phyloP scores from a whole-genome alignment of 1,284 basidiomycete genomes.

The Golubevia sp. region DNA sequence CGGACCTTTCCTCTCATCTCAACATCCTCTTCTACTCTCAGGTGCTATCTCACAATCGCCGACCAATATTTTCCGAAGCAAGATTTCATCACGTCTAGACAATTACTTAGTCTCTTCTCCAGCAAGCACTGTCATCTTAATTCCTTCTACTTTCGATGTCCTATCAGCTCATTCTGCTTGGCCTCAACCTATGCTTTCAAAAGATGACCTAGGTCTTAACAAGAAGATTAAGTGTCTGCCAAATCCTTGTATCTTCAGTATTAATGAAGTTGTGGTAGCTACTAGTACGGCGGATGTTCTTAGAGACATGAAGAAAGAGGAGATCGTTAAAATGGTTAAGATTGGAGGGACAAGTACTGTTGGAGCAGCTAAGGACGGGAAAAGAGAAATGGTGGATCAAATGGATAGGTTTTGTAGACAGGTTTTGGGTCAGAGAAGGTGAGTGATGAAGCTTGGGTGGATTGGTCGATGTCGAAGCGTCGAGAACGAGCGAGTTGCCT shows the following conservation, averaged over 20 bases:
- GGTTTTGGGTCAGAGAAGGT: no score
- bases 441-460: no score
- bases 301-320: slow-evolving; percentile 84
- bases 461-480: no score
- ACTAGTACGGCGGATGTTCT: slow-evolving; percentile 81
- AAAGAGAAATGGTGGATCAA: no score
- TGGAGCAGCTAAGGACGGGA: slow-evolving; percentile 66
- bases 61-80: slow-evolving; percentile 71
- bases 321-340: slow-evolving; percentile 74
- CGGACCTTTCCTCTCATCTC: slow-evolving; percentile 83
- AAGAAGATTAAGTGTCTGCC: slow-evolving; percentile 78
- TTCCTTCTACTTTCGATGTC: slow-evolving; percentile 82
- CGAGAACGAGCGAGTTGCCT: no score
- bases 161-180: slow-evolving; percentile 79
- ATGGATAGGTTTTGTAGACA: no score
- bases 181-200: slow-evolving; percentile 78
- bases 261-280: slow-evolving; percentile 83
- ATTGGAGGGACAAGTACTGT: slow-evolving; percentile 63
- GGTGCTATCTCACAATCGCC: slow-evolving; percentile 75
- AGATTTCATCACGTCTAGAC: slow-evolving; percentile 71
- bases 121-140: slow-evolving; percentile 73
- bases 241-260: slow-evolving; percentile 81
- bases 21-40: slow-evolving; percentile 74
- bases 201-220: slow-evolving; percentile 39
- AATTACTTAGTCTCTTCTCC: slow-evolving; percentile 71